A percentile compares a stretch with the other conserved stretches of the same genome.
phyloP scores from a whole-genome alignment of 805 yeast genomes.

The Teunomyces atbi region DNA sequence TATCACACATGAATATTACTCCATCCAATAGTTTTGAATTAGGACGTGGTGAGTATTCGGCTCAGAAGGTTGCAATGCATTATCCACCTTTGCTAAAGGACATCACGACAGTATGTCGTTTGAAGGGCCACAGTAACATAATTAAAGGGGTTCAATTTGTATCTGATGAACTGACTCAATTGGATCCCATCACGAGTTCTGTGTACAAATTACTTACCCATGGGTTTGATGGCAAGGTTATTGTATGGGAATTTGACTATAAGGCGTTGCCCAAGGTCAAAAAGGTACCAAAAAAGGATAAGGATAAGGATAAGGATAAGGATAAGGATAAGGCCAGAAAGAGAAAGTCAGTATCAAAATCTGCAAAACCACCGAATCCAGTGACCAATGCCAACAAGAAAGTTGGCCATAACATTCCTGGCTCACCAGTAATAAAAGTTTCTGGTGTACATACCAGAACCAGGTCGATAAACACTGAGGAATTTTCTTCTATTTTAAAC shows the following conservation, averaged over 20 bases:
- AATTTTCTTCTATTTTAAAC: conserved; percentile 5
- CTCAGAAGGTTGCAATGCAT: neutral
- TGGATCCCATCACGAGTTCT: conserved; percentile 6
- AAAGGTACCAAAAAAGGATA: conserved; percentile 3
- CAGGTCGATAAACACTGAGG: conserved; percentile 11
- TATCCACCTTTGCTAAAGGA: conserved; percentile 38
- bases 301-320: conserved; percentile 1
- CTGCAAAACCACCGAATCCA: neutral
- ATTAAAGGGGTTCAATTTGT: conserved; percentile 30
- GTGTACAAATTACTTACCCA: conserved; percentile 35
- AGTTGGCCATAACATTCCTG: neutral
- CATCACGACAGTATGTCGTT: conserved; percentile 33
- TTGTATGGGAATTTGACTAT: conserved; percentile 46
- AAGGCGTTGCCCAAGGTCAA: conserved; percentile 25
- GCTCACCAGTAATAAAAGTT: neutral
- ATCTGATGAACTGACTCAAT: conserved; percentile 4
- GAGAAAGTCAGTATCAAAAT: neutral
- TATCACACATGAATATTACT: conserved; percentile 22
- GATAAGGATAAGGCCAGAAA: neutral
- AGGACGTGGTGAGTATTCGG: conserved; percentile 12
- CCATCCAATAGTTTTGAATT: conserved; percentile 24
- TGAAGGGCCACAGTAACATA: conserved; percentile 41
- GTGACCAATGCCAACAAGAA: neutral
- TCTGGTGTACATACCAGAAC: conserved; percentile 9
- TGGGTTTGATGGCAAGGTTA: conserved; percentile 40